These are phyloP conservation scores for Lipomyces sp. DNA, from an alignment of 805 yeast species.

Conservation along the genomic window DNA sequence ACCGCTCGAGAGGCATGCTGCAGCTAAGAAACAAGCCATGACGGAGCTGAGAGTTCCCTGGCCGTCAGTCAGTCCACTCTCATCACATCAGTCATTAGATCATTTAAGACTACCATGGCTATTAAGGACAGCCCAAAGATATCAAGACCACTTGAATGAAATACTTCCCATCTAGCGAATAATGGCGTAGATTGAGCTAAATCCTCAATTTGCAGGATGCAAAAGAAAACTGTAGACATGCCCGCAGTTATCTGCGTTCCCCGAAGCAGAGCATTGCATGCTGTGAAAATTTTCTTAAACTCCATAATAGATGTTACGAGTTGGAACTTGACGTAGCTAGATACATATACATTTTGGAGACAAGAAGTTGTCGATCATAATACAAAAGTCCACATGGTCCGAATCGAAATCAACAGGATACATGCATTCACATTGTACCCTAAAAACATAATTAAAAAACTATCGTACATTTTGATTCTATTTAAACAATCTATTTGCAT, in stretches of 20 bases:
- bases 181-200: neutral
- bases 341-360: neutral
- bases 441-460: neutral
- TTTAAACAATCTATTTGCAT: conserved; percentile 42
- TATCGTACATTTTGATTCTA: conserved; percentile 20
- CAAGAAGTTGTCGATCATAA: neutral
- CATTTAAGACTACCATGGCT: conserved; percentile 12
- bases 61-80: neutral
- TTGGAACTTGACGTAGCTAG: neutral
- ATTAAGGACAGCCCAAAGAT: conserved; percentile 4
- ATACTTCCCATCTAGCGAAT: conserved; percentile 7
- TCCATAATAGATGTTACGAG: neutral
- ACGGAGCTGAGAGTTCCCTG: conserved; percentile 5
- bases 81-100: neutral
- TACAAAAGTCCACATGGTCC: neutral
- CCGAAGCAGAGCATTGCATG: conserved; percentile 9
- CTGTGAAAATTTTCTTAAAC: conserved; percentile 4
- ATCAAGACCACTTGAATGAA: conserved; percentile 20
- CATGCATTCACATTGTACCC: conserved; percentile 4
- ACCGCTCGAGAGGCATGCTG: neutral
- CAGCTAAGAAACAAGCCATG: conserved; percentile 8
- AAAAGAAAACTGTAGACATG: neutral
- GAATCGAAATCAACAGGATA: neutral
- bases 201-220: conserved; percentile 16
- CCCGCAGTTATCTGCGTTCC: conserved; percentile 14